A percentile compares a stretch with the other conserved stretches of the same genome.
Evolutionary conservation across 352 stramenopile species (phyloP).

Genomic region (Blastocystis sp.): DNA sequence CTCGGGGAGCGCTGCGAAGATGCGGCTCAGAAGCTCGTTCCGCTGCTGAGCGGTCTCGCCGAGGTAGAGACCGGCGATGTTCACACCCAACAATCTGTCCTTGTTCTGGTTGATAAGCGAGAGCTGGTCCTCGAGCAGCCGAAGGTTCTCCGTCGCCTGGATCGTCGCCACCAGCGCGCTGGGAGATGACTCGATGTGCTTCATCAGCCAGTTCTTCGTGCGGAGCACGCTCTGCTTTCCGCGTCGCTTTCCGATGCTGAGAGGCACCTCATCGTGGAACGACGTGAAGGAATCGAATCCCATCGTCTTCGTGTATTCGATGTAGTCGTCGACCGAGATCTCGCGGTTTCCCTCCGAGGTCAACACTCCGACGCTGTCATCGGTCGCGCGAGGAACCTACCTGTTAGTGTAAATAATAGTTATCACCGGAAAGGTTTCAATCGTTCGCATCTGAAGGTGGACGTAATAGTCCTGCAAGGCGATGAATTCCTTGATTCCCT

Average conservation of each 20-base stretch:
- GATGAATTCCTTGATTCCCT: conserved; percentile 37
- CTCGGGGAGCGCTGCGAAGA: conserved; percentile 5
- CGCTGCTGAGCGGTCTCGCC: conserved; percentile 32
- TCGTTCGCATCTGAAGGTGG: conserved; percentile 26
- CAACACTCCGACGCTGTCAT: conserved; percentile 15
- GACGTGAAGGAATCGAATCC: neutral
- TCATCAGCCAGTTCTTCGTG: conserved; percentile 6
- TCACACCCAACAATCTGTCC: neutral
- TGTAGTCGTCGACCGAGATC: conserved; percentile 4
- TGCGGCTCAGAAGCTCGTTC: neutral
- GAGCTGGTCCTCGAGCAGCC: conserved; percentile 20
- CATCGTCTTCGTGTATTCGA: neutral
- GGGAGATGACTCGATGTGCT: neutral
- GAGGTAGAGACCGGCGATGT: conserved; percentile 32
- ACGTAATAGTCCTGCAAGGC: conserved; percentile 44
- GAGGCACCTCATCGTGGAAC: conserved; percentile 10
- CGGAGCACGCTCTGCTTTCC: conserved; percentile 24
- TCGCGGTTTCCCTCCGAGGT: conserved; percentile 47
- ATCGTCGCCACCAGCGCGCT: conserved; percentile 14
- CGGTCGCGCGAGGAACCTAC: conserved; percentile 12
- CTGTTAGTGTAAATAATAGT: neutral
- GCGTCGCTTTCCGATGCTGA: conserved; percentile 8
- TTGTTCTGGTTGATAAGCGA: neutral
- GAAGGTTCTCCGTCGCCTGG: conserved; percentile 1
- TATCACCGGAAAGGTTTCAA: conserved; percentile 35